Base-by-base conservation (phyloP, 257 asterid species). In the Misopates orontium region DNA sequence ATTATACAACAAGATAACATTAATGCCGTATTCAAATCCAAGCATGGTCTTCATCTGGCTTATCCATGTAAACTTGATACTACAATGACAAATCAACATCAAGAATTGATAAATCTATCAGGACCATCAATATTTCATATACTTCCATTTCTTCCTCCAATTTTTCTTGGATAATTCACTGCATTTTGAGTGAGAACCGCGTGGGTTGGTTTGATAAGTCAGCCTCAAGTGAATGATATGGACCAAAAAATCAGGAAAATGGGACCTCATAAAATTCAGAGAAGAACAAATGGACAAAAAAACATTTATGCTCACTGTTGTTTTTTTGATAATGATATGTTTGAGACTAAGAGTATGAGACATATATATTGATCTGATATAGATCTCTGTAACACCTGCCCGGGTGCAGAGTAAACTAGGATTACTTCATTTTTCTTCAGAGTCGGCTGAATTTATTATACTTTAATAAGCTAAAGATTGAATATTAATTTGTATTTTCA, bases 331-430 rank as follows among this genome's bases (percentile, higher is more conserved):
- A 70, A 40, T 39, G 61, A 53, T n/a, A n/a, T n/a, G n/a, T 28
- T 28, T 68, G 62, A 60, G n/a, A n/a, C n/a, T 32, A 58, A 73
- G 79, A n/a, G n/a, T n/a, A n/a, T n/a, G 85, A 71, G 74, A 79
- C 90, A n/a, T n/a, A n/a, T n/a, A 83, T 1, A 42, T 74, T 67
- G 88, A 84, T 82, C 79, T 64, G 74, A 86, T 88, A 88, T 82
- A 70, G 83, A 84, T 88, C 90, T 86, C 59, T 84, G 96, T 83
- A 60, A 25, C 11, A 53, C n/a, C 76, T 62, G 58, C 56, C 78
- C 82, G 75, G 77, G 71, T 81, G 88, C 94, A 86, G 36, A 56
- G 75, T 76, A 72, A 77, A 36, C 42, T 36, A 60, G 40, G 16
- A 61, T 40, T 75, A 70, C 69, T 66, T 72, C 73, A 70, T 49